These are phyloP conservation scores for Leishmania turanica DNA, from an alignment of 208 protist genomes.

Conservation along the genomic window DNA sequence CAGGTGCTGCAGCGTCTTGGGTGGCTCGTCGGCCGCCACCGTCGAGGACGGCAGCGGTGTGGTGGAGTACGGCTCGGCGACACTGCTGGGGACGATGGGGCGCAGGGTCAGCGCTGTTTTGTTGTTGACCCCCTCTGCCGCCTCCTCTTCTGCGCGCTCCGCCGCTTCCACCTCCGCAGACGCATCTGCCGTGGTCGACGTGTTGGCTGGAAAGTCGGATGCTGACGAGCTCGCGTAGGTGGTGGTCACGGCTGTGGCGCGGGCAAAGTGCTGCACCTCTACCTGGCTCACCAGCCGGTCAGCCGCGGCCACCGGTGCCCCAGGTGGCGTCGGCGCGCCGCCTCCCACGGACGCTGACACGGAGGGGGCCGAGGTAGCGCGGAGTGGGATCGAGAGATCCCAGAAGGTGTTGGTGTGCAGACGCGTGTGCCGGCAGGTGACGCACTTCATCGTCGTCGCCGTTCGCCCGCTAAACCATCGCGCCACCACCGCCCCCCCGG, in stretches of 20 bases:
- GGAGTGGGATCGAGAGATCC: constrained; percentile 40
- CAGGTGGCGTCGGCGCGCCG: background rate
- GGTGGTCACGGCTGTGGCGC: constrained; percentile 24
- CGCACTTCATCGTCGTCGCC: constrained; percentile 48
- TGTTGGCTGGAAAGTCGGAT: background rate
- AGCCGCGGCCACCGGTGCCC: background rate
- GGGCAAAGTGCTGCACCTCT: constrained; percentile 19
- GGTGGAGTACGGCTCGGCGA: background rate
- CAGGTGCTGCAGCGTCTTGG: constrained; percentile 48
- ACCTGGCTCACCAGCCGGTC: background rate
- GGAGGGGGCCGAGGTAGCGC: background rate
- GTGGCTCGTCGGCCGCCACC: background rate
- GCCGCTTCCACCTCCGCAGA: background rate
- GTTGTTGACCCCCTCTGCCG: background rate
- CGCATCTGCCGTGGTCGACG: background rate
- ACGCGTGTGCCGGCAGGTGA: constrained; percentile 34
- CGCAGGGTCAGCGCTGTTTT: background rate
- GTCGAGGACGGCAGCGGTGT: background rate
- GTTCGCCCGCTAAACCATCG: constrained; percentile 60
- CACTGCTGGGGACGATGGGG: background rate
- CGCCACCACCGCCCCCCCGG: constrained; percentile 35
- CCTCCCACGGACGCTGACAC: background rate
- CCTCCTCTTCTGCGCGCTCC: constrained; percentile 1
- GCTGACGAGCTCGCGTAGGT: constrained; percentile 9
- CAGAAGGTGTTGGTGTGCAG: constrained; percentile 45